Evolutionary conservation across 345 rosid species (phyloP).

Genomic region (Ceriops decandra): DNA sequence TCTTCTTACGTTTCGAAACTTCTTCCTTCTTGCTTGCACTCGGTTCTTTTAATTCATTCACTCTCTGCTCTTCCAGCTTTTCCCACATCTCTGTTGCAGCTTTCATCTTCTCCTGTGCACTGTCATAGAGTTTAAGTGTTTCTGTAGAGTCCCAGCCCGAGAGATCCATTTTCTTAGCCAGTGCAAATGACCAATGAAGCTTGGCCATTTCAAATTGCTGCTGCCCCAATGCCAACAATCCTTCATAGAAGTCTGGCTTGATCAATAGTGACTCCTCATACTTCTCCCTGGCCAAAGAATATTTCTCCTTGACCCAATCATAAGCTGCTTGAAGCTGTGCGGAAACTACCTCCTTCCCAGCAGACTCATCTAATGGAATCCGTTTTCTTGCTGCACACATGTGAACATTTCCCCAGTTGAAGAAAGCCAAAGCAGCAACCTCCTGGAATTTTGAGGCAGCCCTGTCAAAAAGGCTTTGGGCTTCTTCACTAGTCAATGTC

Average conservation of each 20-base stretch:
- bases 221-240: slow-evolving; percentile 90
- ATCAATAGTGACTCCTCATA: slow-evolving; percentile 74
- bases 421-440: slow-evolving; percentile 93
- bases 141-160: slow-evolving; percentile 71
- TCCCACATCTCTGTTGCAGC: slow-evolving; percentile 97
- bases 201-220: slow-evolving; percentile 99
- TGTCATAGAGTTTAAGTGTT: slow-evolving; percentile 65
- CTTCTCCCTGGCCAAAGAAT: slow-evolving; percentile 74
- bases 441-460: slow-evolving; percentile 96
- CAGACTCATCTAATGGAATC: slow-evolving; percentile 86
- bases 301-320: slow-evolving; percentile 87
- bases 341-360: slow-evolving; percentile 59
- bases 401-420: slow-evolving; percentile 98
- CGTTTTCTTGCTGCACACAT: slow-evolving; percentile 98
- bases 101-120: slow-evolving; percentile 91
- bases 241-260: slow-evolving; percentile 93
- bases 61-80: slow-evolving; percentile 83
- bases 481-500: slow-evolving; percentile 86
- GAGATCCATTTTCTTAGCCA: slow-evolving; percentile 79
- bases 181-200: slow-evolving; percentile 84
- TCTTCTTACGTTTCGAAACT: slow-evolving; percentile 64
- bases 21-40: slow-evolving; percentile 71
- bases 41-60: slow-evolving; percentile 65
- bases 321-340: slow-evolving; percentile 79
- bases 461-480: slow-evolving; percentile 80